Evolutionary conservation across 805 yeast species (phyloP).

Genomic region (Kodamaea kaohsiungensis): DNA sequence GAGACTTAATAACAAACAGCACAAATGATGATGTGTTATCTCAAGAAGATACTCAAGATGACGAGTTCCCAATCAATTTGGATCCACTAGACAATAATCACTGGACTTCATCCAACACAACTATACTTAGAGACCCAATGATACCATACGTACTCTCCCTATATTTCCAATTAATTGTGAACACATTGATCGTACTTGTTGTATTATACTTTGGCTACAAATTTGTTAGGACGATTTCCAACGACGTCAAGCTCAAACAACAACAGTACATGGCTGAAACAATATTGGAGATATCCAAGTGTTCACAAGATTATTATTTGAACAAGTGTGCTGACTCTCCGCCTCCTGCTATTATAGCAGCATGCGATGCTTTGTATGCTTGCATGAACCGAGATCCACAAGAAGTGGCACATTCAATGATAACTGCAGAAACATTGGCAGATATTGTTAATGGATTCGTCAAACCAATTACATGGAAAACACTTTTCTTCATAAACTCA

Average conservation of each 20-base stretch:
- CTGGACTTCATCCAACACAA: not conserved
- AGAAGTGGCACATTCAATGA: constrained; percentile 61
- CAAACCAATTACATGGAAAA: constrained; percentile 68
- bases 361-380: constrained; percentile 72
- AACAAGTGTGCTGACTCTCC: constrained; percentile 67
- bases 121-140: constrained; percentile 37
- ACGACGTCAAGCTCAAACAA: constrained; percentile 71
- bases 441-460: constrained; percentile 78
- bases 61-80: not conserved
- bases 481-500: constrained; percentile 51
- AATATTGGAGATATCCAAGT: constrained; percentile 61
- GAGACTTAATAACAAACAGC: not conserved
- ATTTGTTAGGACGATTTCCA: constrained; percentile 56
- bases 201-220: constrained; percentile 52
- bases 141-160: constrained; percentile 59
- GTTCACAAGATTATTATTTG: constrained; percentile 66
- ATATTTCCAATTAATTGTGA: constrained; percentile 65
- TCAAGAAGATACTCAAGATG: not conserved
- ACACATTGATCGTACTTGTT: constrained; percentile 50
- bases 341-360: constrained; percentile 71
- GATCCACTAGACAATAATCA: not conserved
- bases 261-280: constrained; percentile 62
- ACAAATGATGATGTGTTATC: not conserved
- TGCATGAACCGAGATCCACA: constrained; percentile 84
- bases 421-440: constrained; percentile 82